Evolutionary conservation across 176 grass and related monocot genomes (phyloP), one percentile per base, ranked within the genome.

Genomic region (Dactylis glomerata): DNA sequence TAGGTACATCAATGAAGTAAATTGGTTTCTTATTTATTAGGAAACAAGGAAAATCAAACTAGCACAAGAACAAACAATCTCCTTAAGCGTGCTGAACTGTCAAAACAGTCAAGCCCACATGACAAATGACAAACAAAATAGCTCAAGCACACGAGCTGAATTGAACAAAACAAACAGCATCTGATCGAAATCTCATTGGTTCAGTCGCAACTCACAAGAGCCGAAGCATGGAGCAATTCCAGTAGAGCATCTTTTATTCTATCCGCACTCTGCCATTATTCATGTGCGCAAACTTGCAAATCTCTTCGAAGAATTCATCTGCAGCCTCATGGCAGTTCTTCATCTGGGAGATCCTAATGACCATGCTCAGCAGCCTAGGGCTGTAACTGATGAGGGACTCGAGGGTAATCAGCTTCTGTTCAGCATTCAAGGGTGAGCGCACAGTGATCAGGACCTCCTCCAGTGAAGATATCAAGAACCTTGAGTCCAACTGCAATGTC

Each of bases 281-380:
- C 76, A 91, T 86, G 34, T 87, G 80, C 12, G 82, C 87, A 54
- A 99, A 94, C 80, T 91, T 99, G 93, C 87, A 96, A 82, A 96
- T 89, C 73, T 99, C 91, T 77, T 92, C 93, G 34, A 96, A 99
- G 82, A 99, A 99, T 66, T 95, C 93, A 84, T 99, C 96, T 59
- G 88, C 83, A 2, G 89, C 75, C 1, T 89, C 96, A 63, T 94
- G 89, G 56, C 91, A 92, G 61, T 94, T 99, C 86, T 99, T 99
- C 96, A 99, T 96, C 91, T 99, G 93, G 0, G 91, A 95, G 57
- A 99, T 90, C 79, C 96, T 87, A 78, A 99, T 87, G 51, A 92
- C 64, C 93, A 99, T 96, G 75, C 47, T 87, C 20, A 36, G 88
- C 82, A 99, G 57, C 73, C 84, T 89, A 14, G 66, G 81, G 37